Conservation (phyloP, 202 grass and related monocot genomes). For the Elaeis oleifera region DNA sequence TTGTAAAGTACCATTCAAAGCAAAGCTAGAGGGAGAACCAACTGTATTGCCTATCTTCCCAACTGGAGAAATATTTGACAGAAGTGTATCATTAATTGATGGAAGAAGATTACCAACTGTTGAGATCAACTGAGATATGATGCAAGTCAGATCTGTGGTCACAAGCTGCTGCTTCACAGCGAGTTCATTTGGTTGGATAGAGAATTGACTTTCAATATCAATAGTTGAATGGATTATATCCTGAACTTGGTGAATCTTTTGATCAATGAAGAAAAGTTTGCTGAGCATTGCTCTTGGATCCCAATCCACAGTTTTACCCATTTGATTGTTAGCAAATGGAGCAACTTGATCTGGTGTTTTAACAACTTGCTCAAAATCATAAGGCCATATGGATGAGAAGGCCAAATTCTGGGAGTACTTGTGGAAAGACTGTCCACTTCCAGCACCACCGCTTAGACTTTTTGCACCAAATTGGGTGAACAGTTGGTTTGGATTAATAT, state of each 20-base stretch:
- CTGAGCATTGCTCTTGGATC: conserved; percentile 46
- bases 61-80: conserved; percentile 26
- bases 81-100: conserved; percentile 30
- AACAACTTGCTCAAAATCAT: too few species aligned
- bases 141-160: conserved; percentile 45
- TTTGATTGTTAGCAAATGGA: conserved; percentile 21
- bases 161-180: conserved; percentile 50
- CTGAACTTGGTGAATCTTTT: conserved; percentile 65
- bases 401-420: conserved; percentile 8
- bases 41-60: conserved; percentile 23
- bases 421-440: conserved; percentile 12
- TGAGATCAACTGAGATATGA: conserved; percentile 69
- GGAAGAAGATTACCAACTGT: conserved; percentile 57
- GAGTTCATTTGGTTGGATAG: conserved; percentile 29
- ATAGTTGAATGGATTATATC: conserved; percentile 38
- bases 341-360: conserved; percentile 14
- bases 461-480: conserved; percentile 21
- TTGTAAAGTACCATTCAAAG: conserved; percentile 8
- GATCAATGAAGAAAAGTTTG: conserved; percentile 61
- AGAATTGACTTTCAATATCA: conserved; percentile 10
- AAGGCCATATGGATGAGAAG: not conserved
- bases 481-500: conserved; percentile 23
- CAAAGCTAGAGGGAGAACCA: conserved; percentile 29
- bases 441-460: conserved; percentile 23
- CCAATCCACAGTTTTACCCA: conserved; percentile 35